Conservation (phyloP, 2,329 filamentous ascomycete species). For the Venturia oleaginea region DNA sequence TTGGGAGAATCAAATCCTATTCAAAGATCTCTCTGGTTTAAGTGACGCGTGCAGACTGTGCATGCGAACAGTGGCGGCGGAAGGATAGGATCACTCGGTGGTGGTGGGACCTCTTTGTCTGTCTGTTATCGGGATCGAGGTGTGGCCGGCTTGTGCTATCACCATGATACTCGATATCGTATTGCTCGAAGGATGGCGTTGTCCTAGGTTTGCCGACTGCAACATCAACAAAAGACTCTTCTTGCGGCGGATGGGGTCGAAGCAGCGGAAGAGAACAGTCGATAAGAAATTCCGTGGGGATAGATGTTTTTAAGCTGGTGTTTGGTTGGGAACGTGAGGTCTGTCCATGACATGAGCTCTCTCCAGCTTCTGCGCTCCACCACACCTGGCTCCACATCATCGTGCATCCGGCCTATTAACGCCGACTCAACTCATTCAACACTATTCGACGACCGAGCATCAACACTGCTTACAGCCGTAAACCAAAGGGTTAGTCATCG, state of each 20-base stretch:
- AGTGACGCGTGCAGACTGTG: background rate
- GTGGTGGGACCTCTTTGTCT: background rate
- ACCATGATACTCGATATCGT: slow-evolving; percentile 6
- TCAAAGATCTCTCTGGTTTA: background rate
- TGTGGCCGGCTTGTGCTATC: background rate
- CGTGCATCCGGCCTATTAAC: background rate
- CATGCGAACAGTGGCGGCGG: background rate
- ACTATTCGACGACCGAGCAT: background rate
- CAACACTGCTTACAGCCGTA: background rate
- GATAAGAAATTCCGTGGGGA: background rate
- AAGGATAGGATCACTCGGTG: background rate
- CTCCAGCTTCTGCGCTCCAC: background rate
- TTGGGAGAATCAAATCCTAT: background rate
- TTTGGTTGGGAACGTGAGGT: background rate
- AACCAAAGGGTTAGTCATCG: too few species aligned
- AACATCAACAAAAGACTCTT: background rate
- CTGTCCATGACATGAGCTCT: background rate
- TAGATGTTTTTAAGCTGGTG: background rate
- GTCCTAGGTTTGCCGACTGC: background rate
- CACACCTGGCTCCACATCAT: background rate
- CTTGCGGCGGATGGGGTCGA: background rate
- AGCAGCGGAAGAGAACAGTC: background rate
- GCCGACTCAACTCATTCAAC: background rate
- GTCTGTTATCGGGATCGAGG: background rate
- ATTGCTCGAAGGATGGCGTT: background rate